Base-by-base conservation (phyloP, 495 filamentous ascomycete genomes). In the Annulohypoxylon maeteangense region DNA sequence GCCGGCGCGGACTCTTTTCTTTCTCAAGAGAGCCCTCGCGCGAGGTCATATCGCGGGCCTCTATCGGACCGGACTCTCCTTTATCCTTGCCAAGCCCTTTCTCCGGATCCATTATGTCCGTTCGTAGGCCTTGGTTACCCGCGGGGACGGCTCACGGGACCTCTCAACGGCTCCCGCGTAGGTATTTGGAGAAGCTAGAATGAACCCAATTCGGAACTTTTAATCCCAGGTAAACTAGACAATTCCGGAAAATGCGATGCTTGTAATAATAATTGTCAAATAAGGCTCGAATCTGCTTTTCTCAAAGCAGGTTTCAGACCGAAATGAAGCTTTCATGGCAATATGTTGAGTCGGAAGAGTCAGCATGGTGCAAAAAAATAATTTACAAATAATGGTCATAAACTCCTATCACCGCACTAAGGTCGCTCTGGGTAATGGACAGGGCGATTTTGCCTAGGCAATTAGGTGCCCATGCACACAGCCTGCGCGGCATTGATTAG, bases 1-100 rank as follows among this genome's bases (percentile, higher is more conserved):
- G 65, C 50, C 34, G 71, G 25, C 27, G 42, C 54, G 48, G 58
- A 57, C 65, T 65, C 48, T 75, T 59, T n/a, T 79, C 69, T 0
- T 40, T 54, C 18, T 69, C 54, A 14, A 64, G 18, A 3, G 65
- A 74, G 36, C 29, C 45, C 31, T 70, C 72, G 14, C 48, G 27
- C 18, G 65, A 63, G 10, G 34, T 18, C 31, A 40, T 47, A 11
- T 67, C 27, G 4, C 7, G 57, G 8, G 40, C 50, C 38, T 68
- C 54, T 8, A 54, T 44, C 12, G 27, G 7, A n/a, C 68, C 45
- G 3, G 20, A 40, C 32, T 62, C 61, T 7, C 61, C 50, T 31
- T 25, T 63, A 18, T 64, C 64, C 38, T 61, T 22, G 55, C 42
- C 54, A 64, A 72, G 60, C 60, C 48, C 36, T 6, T 22, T 40